Conservation (phyloP, 2,329 filamentous ascomycete species). For the Xylaria arbuscula region DNA sequence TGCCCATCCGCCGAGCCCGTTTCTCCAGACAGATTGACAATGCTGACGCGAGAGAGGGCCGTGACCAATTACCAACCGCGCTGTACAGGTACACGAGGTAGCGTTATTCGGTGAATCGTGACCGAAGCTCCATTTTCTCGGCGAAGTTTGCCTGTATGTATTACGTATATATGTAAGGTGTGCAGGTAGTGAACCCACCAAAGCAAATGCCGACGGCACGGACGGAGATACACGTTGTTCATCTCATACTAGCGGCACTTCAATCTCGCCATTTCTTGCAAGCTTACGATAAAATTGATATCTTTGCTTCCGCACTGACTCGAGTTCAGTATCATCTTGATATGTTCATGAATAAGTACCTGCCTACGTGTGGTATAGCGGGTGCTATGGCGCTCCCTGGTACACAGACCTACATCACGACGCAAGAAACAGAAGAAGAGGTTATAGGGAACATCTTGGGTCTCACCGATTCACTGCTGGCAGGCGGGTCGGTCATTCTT, state of each 20-base stretch:
- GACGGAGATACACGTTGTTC: neutral
- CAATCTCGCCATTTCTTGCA: no score
- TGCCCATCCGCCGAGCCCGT: constrained; percentile 21
- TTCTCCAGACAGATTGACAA: constrained; percentile 1
- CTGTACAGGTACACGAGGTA: neutral
- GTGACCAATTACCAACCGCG: constrained; percentile 20
- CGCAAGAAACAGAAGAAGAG: neutral
- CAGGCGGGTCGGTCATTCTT: neutral
- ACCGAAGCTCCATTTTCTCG: constrained; percentile 34
- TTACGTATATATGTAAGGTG: neutral
- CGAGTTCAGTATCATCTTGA: neutral
- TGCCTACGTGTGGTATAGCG: neutral
- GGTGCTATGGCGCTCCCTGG: neutral
- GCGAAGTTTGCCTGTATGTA: constrained; percentile 8
- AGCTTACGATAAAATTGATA: neutral
- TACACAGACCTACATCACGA: neutral
- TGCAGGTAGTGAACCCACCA: constrained; percentile 24
- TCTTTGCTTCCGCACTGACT: neutral
- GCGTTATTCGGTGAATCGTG: constrained; percentile 33
- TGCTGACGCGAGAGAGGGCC: constrained; percentile 15
- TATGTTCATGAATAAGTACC: neutral
- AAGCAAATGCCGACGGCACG: constrained; percentile 28
- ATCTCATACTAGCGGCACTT: neutral
- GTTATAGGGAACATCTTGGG: neutral
- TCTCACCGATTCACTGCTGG: neutral